These are phyloP conservation scores for Fraxinus sp. DNA, from an alignment of 305 asterid species.

Conservation along the genomic window DNA sequence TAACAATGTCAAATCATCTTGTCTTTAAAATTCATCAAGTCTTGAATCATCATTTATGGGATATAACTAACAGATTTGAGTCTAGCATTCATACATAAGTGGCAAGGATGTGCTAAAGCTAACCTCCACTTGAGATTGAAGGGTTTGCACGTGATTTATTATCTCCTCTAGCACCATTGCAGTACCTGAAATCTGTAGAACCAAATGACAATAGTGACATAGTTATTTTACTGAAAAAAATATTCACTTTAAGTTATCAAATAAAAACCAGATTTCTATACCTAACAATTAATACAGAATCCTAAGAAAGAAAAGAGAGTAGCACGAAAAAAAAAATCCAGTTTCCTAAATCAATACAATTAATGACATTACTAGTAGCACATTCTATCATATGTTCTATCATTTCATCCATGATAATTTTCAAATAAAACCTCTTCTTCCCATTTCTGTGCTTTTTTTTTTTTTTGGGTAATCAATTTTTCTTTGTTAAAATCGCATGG, in stretches of 20 bases:
- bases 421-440: neutral
- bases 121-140: conserved; percentile 98
- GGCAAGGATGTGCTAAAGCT: conserved; percentile 26
- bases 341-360: neutral
- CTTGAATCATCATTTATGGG: neutral
- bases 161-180: conserved; percentile 97
- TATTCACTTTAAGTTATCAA: neutral
- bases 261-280: neutral
- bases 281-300: neutral
- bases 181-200: conserved; percentile 84
- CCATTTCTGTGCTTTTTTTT: neutral
- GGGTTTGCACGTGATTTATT: conserved; percentile 89
- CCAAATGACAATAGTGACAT: neutral
- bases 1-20: neutral
- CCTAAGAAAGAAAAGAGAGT: neutral
- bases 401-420: neutral
- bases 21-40: neutral
- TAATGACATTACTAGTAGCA: neutral
- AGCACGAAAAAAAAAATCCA: neutral
- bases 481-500: neutral
- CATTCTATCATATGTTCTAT: neutral
- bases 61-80: neutral
- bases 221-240: neutral
- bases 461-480: neutral
- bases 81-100: neutral